phyloP scores from a whole-genome alignment of 1,284 basidiomycete genomes.

The Earliella scabrosa region DNA sequence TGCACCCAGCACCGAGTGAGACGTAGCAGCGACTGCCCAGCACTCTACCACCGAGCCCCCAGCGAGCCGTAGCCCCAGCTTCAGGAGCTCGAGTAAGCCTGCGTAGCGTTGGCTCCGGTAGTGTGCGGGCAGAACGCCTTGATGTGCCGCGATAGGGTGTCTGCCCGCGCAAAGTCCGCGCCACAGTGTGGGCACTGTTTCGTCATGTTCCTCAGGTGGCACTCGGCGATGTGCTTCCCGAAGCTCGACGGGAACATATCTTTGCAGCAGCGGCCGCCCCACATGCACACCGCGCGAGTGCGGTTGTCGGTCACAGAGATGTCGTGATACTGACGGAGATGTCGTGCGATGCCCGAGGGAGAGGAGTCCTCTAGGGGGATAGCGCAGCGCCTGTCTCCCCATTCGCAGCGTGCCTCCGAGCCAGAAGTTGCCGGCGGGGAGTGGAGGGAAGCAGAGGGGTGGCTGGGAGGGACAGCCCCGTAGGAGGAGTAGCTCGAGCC shows the following conservation, averaged over 20 bases:
- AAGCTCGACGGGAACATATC: slow-evolving; percentile 30
- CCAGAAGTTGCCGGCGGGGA: background rate
- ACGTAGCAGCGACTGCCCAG: slow-evolving; percentile 1
- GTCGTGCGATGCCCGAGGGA: slow-evolving; percentile 26
- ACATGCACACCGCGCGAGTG: slow-evolving; percentile 19
- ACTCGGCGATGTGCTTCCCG: slow-evolving; percentile 30
- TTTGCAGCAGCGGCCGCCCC: slow-evolving; percentile 24
- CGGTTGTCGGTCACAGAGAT: slow-evolving; percentile 22
- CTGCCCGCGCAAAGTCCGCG: slow-evolving; percentile 26
- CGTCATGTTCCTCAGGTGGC: slow-evolving; percentile 28
- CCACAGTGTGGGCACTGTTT: slow-evolving; percentile 26
- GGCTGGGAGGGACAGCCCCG: background rate
- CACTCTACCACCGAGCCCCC: background rate
- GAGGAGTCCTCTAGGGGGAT: slow-evolving; percentile 20
- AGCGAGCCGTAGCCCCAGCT: slow-evolving; percentile 1
- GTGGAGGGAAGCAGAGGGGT: background rate
- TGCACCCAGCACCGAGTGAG: slow-evolving; percentile 7
- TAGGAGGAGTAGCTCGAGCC: background rate
- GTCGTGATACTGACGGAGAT: slow-evolving; percentile 26
- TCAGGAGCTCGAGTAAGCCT: slow-evolving; percentile 2
- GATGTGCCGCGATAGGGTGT: slow-evolving; percentile 30
- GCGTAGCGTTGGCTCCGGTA: background rate
- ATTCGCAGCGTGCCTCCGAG: slow-evolving; percentile 15
- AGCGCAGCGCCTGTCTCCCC: slow-evolving; percentile 15
- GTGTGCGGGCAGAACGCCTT: slow-evolving; percentile 25